Evolutionary conservation across 305 asterid genomes (phyloP), one percentile per base, ranked within the genome.

Genomic region (Fraxinus platypoda): DNA sequence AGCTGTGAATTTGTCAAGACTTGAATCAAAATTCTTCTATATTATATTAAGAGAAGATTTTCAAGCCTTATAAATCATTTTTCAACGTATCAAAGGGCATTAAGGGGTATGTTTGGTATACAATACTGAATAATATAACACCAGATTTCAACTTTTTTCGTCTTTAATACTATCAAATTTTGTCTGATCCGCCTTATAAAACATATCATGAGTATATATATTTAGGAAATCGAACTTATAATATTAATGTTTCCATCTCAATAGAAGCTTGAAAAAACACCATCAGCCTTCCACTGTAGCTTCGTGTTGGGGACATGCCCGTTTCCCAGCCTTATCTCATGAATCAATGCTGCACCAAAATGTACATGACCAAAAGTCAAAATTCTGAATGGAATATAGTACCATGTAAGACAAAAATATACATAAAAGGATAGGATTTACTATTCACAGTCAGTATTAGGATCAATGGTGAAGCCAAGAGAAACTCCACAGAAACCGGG

Each of bases 401-500:
- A 11, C 52, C 52, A 43, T 11, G 52, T 1, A 43, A 11, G 6
- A 46, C 1, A 6, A 46, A 46, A 46, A 49, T 13, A 13, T 59
- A 9, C 71, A 72, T 2, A 31, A 7, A 21, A 37, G 46, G 49
- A 66, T 26, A 49, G 21, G 46, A 41, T 76, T 81, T 92, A 95
- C 97, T 91, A 94, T 85, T 94, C 95, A 71, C 98, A 94, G 68
- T 93, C 98, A 1, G 98, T 92, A 84, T 88, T 90, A 41, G 97
- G 97, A 78, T 91, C 97, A 43, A 93, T 92, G 78, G 91, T 83
- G 91, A 95, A 93, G 76, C 97, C 98, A 33, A 95, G 96, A 72
- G 91, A 92, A 78, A 94, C 94, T 3, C 97, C 97, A 75, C 98
- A 95, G 83, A 94, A 94, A 12, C 98, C 98, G 28, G 99, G 97